A percentile compares a stretch with the other conserved stretches of the same genome.
phyloP scores from a whole-genome alignment of 371 early-diverging fungal species.

The Coemansia sp. region DNA sequence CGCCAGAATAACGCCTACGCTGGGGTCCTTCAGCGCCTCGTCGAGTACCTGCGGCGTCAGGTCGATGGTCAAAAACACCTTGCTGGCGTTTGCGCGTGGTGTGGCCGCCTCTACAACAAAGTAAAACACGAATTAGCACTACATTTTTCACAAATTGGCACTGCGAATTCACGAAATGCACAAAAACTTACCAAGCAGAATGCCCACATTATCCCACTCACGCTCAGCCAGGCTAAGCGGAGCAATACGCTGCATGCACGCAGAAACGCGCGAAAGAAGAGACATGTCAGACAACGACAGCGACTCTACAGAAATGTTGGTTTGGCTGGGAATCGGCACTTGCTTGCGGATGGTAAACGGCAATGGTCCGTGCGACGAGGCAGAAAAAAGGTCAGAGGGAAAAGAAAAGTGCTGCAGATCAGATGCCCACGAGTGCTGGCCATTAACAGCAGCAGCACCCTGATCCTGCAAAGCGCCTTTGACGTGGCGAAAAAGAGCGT shows the following conservation, averaged over 20 bases:
- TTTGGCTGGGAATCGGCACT: slow-evolving; percentile 5
- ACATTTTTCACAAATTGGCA: background rate
- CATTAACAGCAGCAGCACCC: slow-evolving; percentile 2
- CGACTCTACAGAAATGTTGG: slow-evolving; percentile 8
- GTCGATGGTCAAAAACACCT: slow-evolving; percentile 95
- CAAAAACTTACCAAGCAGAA: slow-evolving; percentile 69
- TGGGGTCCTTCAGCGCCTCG: slow-evolving; percentile 82
- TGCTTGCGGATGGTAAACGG: slow-evolving; percentile 36
- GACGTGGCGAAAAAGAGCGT: slow-evolving; percentile 38
- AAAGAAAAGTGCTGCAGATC: slow-evolving; percentile 2
- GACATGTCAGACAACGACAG: slow-evolving; percentile 29
- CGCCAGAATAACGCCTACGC: slow-evolving; percentile 85
- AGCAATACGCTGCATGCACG: slow-evolving; percentile 79
- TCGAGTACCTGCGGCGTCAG: slow-evolving; percentile 84
- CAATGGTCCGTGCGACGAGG: slow-evolving; percentile 6
- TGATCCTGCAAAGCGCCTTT: slow-evolving; percentile 15
- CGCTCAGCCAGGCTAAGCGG: slow-evolving; percentile 85
- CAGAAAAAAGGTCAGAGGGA: slow-evolving; percentile 8
- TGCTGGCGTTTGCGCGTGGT: slow-evolving; percentile 64
- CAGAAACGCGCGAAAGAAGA: slow-evolving; percentile 46
- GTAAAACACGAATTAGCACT: background rate
- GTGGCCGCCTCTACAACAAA: slow-evolving; percentile 65
- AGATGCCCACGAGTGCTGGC: background rate
- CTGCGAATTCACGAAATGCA: background rate
- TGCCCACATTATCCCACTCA: slow-evolving; percentile 97